Evolutionary conservation across 1,284 basidiomycete genomes (phyloP).

Genomic region (Ganoderma resinaceum): DNA sequence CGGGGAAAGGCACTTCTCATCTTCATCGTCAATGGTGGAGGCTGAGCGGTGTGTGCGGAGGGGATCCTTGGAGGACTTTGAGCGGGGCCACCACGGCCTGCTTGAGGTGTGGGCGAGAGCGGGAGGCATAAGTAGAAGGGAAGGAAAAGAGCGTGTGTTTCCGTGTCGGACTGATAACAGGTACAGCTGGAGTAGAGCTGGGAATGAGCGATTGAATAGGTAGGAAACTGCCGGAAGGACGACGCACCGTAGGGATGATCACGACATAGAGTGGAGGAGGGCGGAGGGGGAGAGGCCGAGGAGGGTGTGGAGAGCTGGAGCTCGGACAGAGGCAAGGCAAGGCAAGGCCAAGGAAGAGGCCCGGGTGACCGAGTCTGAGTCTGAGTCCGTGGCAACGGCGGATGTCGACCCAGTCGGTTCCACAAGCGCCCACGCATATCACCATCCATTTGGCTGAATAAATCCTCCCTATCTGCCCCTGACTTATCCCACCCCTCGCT

Average conservation of each 20-base stretch:
- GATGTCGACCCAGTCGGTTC: constrained; percentile 28
- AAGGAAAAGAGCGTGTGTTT: constrained; percentile 38
- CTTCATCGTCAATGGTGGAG: constrained; percentile 30
- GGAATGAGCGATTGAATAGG: constrained; percentile 24
- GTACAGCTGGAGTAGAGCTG: constrained; percentile 28
- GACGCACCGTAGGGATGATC: constrained; percentile 17
- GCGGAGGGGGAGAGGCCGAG: background rate
- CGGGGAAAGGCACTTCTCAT: constrained; percentile 31
- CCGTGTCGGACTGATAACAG: constrained; percentile 32
- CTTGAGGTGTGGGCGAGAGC: constrained; percentile 29
- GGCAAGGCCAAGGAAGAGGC: constrained; percentile 10
- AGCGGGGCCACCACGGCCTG: constrained; percentile 46
- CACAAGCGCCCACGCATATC: constrained; percentile 28
- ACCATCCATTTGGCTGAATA: constrained; percentile 10
- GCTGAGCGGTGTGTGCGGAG: constrained; percentile 31
- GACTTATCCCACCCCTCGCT: constrained; percentile 16
- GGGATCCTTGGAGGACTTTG: constrained; percentile 40
- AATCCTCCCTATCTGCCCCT: constrained; percentile 9
- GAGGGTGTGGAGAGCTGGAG: background rate
- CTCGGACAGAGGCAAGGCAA: constrained; percentile 8
- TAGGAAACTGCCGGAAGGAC: constrained; percentile 15
- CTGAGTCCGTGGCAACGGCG: constrained; percentile 29
- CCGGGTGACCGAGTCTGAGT: too few species aligned
- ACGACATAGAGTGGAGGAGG: constrained; percentile 21
- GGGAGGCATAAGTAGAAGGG: constrained; percentile 37